A percentile compares a stretch with the other conserved stretches of the same genome.
phyloP scores from a whole-genome alignment of 495 filamentous ascomycete species.

The Lasiosphaeria ovina region DNA sequence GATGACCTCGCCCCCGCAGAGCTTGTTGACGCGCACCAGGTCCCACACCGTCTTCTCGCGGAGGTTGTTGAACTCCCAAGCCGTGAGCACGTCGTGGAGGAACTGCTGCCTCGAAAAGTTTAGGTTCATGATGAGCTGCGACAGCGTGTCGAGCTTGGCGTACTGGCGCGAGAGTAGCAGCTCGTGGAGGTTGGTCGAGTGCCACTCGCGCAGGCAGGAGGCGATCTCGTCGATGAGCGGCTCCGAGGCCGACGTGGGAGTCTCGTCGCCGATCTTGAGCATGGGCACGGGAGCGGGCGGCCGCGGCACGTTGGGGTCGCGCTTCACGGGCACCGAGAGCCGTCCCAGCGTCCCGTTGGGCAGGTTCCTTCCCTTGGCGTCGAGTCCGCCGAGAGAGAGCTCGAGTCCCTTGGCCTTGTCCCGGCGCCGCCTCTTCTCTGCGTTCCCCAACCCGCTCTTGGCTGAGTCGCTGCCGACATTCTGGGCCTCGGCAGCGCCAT shows the following conservation, averaged over 20 bases:
- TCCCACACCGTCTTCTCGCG: conserved; percentile 92
- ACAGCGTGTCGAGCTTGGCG: conserved; percentile 73
- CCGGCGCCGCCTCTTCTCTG: conserved; percentile 33
- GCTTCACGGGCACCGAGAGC: conserved; percentile 37
- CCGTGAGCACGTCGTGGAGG: conserved; percentile 87
- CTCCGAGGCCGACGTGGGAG: conserved; percentile 80
- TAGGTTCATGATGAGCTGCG: conserved; percentile 71
- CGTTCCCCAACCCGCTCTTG: conserved; percentile 40
- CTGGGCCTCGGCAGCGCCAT: conserved; percentile 25
- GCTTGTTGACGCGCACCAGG: conserved; percentile 87
- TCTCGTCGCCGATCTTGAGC: conserved; percentile 97
- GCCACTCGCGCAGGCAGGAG: conserved; percentile 94
- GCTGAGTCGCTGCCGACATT: conserved; percentile 42
- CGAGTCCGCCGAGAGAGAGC: conserved; percentile 10
- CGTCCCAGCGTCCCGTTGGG: conserved; percentile 33
- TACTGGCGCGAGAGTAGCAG: conserved; percentile 83
- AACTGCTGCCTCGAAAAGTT: conserved; percentile 85
- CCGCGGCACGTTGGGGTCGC: conserved; percentile 64
- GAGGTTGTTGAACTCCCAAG: conserved; percentile 69
- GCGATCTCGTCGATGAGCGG: conserved; percentile 97
- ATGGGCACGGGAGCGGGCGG: conserved; percentile 93
- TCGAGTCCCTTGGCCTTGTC: conserved; percentile 18
- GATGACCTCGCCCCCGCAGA: conserved; percentile 87
- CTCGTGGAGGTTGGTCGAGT: conserved; percentile 94
- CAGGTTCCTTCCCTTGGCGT: conserved; percentile 16